These are phyloP conservation scores for Aspergillus fructus DNA, from an alignment of 2,329 filamentous ascomycete genomes.

Conservation along the genomic window DNA sequence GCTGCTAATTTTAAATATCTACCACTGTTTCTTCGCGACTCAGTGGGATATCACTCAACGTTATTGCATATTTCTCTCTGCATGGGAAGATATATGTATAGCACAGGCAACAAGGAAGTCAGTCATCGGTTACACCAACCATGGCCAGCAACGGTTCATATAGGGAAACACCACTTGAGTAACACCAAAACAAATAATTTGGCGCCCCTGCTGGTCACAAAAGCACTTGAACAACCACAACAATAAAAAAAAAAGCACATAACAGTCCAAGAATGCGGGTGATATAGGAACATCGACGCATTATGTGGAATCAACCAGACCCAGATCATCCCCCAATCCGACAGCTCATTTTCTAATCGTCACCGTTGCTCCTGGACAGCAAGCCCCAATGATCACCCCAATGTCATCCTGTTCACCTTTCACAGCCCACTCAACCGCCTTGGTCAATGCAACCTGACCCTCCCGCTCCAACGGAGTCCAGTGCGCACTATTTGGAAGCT, in stretches of 20 bases:
- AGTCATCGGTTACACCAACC: not conserved
- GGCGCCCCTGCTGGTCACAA: not conserved
- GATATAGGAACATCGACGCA: not conserved
- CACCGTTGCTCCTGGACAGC: conserved; percentile 34
- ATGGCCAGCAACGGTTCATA: not conserved
- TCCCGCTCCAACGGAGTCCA: conserved; percentile 53
- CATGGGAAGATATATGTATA: not conserved
- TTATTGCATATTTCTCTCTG: not conserved
- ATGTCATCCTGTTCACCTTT: conserved; percentile 39
- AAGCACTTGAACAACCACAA: not conserved
- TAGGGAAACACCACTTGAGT: not conserved
- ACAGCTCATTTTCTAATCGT: conserved; percentile 32
- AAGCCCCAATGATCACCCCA: conserved; percentile 26
- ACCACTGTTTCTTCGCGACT: not conserved
- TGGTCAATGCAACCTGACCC: conserved; percentile 44
- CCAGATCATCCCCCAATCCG: not conserved
- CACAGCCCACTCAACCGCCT: conserved; percentile 40
- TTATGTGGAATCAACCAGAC: not conserved
- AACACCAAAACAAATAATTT: not conserved
- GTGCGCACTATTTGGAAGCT: conserved; percentile 53
- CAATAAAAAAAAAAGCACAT: not conserved
- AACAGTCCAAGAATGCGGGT: not conserved
- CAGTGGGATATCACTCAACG: not conserved
- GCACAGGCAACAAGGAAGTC: not conserved
- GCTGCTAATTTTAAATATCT: not conserved